Evolutionary conservation across 805 yeast genomes (phyloP), one percentile per base, ranked within the genome.

Genomic region (Metschnikowia koreensis): DNA sequence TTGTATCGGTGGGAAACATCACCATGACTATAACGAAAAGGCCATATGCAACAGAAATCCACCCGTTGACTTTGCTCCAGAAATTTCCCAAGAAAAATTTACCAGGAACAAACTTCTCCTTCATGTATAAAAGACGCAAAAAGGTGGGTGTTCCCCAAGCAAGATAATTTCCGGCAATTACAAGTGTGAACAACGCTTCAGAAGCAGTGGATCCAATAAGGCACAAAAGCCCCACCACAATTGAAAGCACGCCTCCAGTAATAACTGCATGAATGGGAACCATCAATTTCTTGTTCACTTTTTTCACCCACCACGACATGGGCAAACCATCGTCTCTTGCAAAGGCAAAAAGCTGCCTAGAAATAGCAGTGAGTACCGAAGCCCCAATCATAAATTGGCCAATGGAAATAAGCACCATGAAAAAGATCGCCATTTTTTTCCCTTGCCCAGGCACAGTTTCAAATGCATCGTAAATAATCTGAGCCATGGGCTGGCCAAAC

Each of bases 271-370:
- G 75, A 27, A 83, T 65, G 15, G 93, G 92, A 29, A 83, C 86
- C n/a, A 77, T 71, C 29, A 79, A 66, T 51, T 65, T 75, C 44
- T 77, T 73, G 59, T 85, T 71, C 41, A 86, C 87, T 39, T 70
- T 78, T 57, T 83, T 81, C 54, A 86, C 75, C 60, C 70, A 71
- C 51, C 53, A 47, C 38, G 51, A 44, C 55, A 83, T 71, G 12
- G 91, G 91, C 50, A 85, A 73, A n/a, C 89, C 90, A 60, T 84
- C 82, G 64, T 86, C 92, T 69, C 92, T 79, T 37, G 88, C 82
- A 65, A 84, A 83, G 1, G 90, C 88, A 83, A 86, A 86, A 44
- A 83, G 74, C 64, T 84, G 89, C 66, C 90, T 77, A 6, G 88
- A 82, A 8, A 80, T 76, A 7, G 89, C 88, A 45, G 83, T 76